phyloP scores from a whole-genome alignment of 2,329 filamentous ascomycete species.

The Furcasterigmium sp. region DNA sequence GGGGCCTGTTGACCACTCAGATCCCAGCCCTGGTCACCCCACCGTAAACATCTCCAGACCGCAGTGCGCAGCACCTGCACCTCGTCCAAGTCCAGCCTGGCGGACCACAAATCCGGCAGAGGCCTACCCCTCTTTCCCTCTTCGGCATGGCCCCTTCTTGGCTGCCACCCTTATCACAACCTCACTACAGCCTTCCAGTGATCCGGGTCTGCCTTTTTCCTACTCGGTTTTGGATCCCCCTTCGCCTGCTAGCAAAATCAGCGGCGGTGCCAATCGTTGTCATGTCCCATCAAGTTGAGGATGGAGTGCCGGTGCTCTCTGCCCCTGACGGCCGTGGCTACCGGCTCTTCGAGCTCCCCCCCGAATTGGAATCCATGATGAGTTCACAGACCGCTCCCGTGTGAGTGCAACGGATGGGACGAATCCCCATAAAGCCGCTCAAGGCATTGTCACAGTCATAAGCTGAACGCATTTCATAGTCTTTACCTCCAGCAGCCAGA shows the following conservation, averaged over 20 bases:
- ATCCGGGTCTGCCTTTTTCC: not conserved
- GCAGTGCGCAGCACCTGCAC: no score
- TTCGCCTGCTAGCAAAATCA: no score
- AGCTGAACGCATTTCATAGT: conserved; percentile 8
- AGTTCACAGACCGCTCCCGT: conserved; percentile 47
- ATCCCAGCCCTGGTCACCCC: no score
- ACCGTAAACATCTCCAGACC: no score
- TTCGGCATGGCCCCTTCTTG: not conserved
- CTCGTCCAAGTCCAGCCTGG: no score
- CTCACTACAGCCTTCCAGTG: not conserved
- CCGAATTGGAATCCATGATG: conserved; percentile 50
- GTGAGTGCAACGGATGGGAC: conserved; percentile 36
- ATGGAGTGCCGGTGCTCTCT: conserved; percentile 46
- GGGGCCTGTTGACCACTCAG: no score
- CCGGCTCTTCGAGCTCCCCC: conserved; percentile 57
- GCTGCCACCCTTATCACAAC: not conserved
- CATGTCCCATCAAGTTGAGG: conserved; percentile 34
- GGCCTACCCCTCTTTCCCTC: not conserved
- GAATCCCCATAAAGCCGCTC: no score
- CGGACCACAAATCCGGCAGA: no score
- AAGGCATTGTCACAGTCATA: no score
- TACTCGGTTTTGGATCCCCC: no score
- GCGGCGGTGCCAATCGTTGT: no score
- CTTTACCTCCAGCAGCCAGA: conserved; percentile 4
- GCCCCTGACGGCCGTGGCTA: conserved; percentile 44